Conservation (phyloP, 176 grass and related monocot species). For the Poa annua region DNA sequence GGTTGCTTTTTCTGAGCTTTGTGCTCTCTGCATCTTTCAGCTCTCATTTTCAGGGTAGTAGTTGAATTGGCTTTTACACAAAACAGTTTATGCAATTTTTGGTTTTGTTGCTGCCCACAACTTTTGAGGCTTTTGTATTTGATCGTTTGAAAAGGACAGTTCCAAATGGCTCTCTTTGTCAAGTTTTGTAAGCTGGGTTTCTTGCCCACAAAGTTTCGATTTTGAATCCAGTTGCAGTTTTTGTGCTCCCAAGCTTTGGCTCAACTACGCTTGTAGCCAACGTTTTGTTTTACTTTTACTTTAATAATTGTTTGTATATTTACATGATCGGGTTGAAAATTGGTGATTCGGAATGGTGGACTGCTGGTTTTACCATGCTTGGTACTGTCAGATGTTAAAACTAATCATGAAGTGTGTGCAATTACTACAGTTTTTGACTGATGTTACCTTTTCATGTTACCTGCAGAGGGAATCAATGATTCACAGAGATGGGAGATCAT, state of each 20-base stretch:
- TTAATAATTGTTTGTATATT: background rate
- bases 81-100: background rate
- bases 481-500: slow-evolving; percentile 89
- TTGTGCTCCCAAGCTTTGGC: background rate
- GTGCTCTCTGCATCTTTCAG: slow-evolving; percentile 28
- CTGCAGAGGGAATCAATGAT: slow-evolving; percentile 82
- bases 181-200: background rate
- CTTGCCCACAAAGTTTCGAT: background rate
- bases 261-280: background rate
- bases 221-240: background rate
- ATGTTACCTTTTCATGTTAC: slow-evolving; percentile 29
- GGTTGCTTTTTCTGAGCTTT: slow-evolving; percentile 35
- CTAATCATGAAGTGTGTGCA: background rate
- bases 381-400: slow-evolving; percentile 9
- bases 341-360: background rate
- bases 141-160: slow-evolving; percentile 35
- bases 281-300: background rate
- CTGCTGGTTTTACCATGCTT: background rate
- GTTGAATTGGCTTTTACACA: background rate
- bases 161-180: background rate
- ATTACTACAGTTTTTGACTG: slow-evolving; percentile 10
- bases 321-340: background rate
- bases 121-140: slow-evolving; percentile 19
- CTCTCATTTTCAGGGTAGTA: slow-evolving; percentile 42
- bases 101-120: background rate